These are phyloP conservation scores for Capsella rubella DNA, from an alignment of 441 rosid genomes.

Conservation along the genomic window DNA sequence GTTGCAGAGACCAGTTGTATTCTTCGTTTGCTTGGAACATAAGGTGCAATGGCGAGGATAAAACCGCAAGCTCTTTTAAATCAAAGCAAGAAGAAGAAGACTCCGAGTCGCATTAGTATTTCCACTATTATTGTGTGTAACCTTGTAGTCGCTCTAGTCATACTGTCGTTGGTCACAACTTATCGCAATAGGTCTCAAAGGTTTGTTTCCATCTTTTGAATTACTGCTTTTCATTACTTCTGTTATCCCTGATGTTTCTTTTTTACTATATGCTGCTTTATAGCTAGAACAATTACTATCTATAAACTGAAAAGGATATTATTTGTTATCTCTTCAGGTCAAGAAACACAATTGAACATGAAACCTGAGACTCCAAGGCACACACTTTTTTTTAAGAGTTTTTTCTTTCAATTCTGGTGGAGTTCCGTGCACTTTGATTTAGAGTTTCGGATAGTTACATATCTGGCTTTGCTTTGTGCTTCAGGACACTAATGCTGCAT, in stretches of 20 bases:
- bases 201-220: constrained; percentile 47
- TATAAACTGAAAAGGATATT: neutral
- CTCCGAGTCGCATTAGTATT: constrained; percentile 66
- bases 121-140: constrained; percentile 62
- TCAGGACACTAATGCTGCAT: constrained; percentile 52
- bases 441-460: constrained; percentile 9
- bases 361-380: no score
- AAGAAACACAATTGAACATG: constrained; percentile 45
- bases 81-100: constrained; percentile 92
- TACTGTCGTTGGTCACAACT: constrained; percentile 61
- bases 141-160: constrained; percentile 56
- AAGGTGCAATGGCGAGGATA: constrained; percentile 76
- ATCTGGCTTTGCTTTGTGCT: constrained; percentile 43
- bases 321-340: constrained; percentile 56
- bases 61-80: constrained; percentile 83
- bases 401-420: constrained; percentile 1
- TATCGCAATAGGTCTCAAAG: constrained; percentile 76
- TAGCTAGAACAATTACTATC: constrained; percentile 14
- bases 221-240: neutral
- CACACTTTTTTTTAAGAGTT: neutral
- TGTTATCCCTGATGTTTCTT: neutral
- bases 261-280: constrained; percentile 7
- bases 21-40: neutral
- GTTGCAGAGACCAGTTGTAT: constrained; percentile 24
- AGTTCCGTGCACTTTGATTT: neutral